Evolutionary conservation across 1,139 yeast genomes (phyloP).

Genomic region (Candida sp.): DNA sequence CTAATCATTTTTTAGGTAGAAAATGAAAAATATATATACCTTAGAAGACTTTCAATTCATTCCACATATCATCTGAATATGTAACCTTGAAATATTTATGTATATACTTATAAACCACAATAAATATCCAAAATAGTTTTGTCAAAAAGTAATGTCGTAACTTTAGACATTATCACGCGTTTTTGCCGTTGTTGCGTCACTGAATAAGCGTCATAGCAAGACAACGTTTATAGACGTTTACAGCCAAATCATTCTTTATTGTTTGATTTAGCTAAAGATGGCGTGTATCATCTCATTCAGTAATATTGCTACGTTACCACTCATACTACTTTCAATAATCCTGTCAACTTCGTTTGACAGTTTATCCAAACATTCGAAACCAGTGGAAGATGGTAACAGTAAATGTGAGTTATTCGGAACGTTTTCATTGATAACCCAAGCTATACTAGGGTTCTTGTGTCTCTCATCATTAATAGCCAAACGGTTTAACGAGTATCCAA

Average conservation of each 20-base stretch:
- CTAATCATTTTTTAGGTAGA: conserved; percentile 30
- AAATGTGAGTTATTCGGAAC: conserved; percentile 72
- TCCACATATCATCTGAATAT: not conserved
- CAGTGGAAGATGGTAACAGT: conserved; percentile 12
- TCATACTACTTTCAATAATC: conserved; percentile 3
- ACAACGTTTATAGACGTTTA: too few species aligned
- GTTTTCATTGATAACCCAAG: conserved; percentile 64
- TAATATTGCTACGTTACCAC: conserved; percentile 6
- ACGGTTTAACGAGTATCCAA: conserved; percentile 74
- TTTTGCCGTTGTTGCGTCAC: not conserved
- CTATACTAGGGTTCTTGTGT: conserved; percentile 69
- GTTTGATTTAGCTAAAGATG: not conserved
- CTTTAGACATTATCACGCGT: conserved; percentile 1
- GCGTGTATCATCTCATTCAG: conserved; percentile 2
- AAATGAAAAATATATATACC: conserved; percentile 5
- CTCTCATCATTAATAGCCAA: conserved; percentile 71
- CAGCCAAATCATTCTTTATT: not conserved
- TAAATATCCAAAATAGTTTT: too few species aligned
- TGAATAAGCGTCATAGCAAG: not conserved
- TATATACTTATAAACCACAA: too few species aligned
- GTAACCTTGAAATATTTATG: not conserved
- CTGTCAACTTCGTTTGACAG: conserved; percentile 2
- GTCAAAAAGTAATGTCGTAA: not conserved
- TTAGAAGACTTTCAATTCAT: not conserved
- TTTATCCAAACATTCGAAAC: not conserved